Evolutionary conservation across 129 eudicot genomes (phyloP).

Genomic region (Heracleum sosnowskyi): DNA sequence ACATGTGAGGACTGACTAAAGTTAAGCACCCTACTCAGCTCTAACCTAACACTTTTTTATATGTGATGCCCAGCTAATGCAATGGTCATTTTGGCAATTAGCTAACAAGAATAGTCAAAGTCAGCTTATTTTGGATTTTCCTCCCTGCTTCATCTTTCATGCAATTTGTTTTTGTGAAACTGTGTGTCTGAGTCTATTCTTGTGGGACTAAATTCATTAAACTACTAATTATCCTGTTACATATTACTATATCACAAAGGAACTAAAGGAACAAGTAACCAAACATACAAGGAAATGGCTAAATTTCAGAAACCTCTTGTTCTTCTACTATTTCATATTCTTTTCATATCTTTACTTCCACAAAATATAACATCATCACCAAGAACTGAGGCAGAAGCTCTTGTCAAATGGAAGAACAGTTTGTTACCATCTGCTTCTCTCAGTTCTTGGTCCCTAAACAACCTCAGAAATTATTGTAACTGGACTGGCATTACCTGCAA

Average conservation of each 20-base stretch:
- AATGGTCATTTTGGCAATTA: background rate
- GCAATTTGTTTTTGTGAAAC: too few species aligned
- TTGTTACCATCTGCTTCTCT: constrained; percentile 41
- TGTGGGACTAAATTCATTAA: too few species aligned
- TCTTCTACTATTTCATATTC: constrained; percentile 19
- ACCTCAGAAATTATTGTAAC: constrained; percentile 40
- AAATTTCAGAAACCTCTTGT: constrained; percentile 5
- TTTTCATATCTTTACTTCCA: constrained; percentile 27
- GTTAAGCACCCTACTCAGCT: background rate
- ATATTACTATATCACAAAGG: background rate
- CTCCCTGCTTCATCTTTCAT: too few species aligned
- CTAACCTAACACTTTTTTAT: background rate
- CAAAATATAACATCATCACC: constrained; percentile 29
- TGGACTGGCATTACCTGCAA: constrained; percentile 49
- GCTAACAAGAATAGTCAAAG: background rate
- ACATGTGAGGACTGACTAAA: background rate
- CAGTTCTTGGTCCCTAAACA: constrained; percentile 55
- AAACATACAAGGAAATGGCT: background rate
- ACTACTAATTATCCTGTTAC: too few species aligned
- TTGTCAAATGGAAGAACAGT: constrained; percentile 57
- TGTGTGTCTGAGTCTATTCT: too few species aligned
- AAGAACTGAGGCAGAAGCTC: constrained; percentile 62
- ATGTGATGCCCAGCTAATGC: background rate
- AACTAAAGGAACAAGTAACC: background rate
- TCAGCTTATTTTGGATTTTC: too few species aligned